Evolutionary conservation across 2,329 filamentous ascomycete genomes (phyloP).

Genomic region (Claviceps sp.): DNA sequence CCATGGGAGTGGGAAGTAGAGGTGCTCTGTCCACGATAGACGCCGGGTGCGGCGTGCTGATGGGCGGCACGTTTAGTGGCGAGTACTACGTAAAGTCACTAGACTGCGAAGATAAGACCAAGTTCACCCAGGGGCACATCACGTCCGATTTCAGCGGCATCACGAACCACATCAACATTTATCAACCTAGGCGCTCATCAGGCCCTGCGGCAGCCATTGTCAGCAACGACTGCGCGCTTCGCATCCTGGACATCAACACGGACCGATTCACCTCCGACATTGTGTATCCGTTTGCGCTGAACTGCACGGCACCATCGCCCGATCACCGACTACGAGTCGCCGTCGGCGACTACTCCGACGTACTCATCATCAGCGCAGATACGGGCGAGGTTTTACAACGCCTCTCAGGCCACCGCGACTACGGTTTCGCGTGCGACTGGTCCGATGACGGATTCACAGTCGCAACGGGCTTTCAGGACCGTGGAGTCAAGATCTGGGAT

Average conservation of each 20-base stretch:
- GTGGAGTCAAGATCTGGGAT: slow-evolving; percentile 61
- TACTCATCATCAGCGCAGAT: slow-evolving; percentile 56
- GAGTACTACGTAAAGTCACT: slow-evolving; percentile 38
- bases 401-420: slow-evolving; percentile 54
- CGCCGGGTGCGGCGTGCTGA: slow-evolving; percentile 38
- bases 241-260: slow-evolving; percentile 43
- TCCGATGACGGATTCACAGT: slow-evolving; percentile 63
- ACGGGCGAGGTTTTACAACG: slow-evolving; percentile 43
- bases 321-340: slow-evolving; percentile 58
- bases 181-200: slow-evolving; percentile 37
- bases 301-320: slow-evolving; percentile 60
- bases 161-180: slow-evolving; percentile 51
- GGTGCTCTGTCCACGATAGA: slow-evolving; percentile 37
- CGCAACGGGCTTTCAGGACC: slow-evolving; percentile 67
- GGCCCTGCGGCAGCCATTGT: slow-evolving; percentile 44
- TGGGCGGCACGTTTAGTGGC: slow-evolving; percentile 45
- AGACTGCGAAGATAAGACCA: slow-evolving; percentile 23
- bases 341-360: slow-evolving; percentile 55
- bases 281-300: slow-evolving; percentile 48
- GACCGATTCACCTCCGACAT: slow-evolving; percentile 42
- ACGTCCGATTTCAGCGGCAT: slow-evolving; percentile 40
- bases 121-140: slow-evolving; percentile 30
- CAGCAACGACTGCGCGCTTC: slow-evolving; percentile 47
- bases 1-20: slow-evolving; percentile 12
- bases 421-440: slow-evolving; percentile 68